Evolutionary conservation across 73 alveolate species (phyloP).

Genomic region (Diophrys appendiculata): DNA sequence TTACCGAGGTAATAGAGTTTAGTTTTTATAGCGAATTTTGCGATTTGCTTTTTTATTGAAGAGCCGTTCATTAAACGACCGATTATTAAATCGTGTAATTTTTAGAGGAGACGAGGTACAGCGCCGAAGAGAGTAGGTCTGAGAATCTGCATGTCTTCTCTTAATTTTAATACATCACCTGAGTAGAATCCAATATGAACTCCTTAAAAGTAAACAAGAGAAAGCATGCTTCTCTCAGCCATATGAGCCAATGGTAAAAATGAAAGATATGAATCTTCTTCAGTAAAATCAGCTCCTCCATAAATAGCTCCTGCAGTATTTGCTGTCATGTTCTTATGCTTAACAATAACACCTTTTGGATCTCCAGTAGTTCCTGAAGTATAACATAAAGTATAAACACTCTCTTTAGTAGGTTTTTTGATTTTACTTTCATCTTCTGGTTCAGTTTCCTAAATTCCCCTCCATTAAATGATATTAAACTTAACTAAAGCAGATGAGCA

Average conservation of each 20-base stretch:
- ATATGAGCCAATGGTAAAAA: constrained; percentile 94
- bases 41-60: constrained; percentile 49
- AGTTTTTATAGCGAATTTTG: constrained; percentile 60
- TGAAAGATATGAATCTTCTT: constrained; percentile 75
- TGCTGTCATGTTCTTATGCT: constrained; percentile 63
- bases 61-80: no score
- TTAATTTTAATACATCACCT: constrained; percentile 48
- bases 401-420: constrained; percentile 48
- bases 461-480: background rate
- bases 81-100: constrained; percentile 42
- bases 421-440: constrained; percentile 12
- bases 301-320: constrained; percentile 4
- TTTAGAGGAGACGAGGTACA: constrained; percentile 72
- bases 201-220: constrained; percentile 64
- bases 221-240: constrained; percentile 69
- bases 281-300: constrained; percentile 29
- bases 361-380: constrained; percentile 98
- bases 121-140: constrained; percentile 71
- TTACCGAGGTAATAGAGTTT: constrained; percentile 59
- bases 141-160: constrained; percentile 53
- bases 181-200: constrained; percentile 66
- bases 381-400: constrained; percentile 85
- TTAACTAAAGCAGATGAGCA: background rate
- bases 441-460: background rate
- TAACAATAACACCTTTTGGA: constrained; percentile 96